Evolutionary conservation across 1,284 basidiomycete species (phyloP), one percentile per base, ranked within the genome.

Genomic region (Hemileccinum hortonii): DNA sequence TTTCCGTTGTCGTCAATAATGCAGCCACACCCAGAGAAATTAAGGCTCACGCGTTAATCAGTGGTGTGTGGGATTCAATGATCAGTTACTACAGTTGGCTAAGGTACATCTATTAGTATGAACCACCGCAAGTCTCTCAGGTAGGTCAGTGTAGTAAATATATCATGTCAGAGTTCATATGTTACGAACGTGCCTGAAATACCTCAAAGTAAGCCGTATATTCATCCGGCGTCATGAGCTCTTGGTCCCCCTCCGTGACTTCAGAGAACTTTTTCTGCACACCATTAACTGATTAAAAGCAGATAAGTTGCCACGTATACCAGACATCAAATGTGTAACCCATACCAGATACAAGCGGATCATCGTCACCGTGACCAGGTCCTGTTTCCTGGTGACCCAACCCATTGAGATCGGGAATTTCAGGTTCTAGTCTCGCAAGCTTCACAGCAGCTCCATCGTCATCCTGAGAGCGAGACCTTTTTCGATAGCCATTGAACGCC

Each of bases 161-260:
- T 6, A 47, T 41, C 26, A 35, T 21, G 32, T 22, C 32, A 43
- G 6, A 21, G 22, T 35, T 33, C 45, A 46, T 29, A 33, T 49
- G 24, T 53, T 65, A 70, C 42, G 64, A 62, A 37, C 42, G 71
- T 43, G 74, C 69, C 65, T 79, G 78, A 60, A 82, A 71, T 47
- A 88, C 74, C 60, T 87, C 82, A 63, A 85, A 90, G 72, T 82
- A 91, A 24, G 81, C 79, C n/a, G 82, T 83, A 63, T 91, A 92
- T 67, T 92, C 89, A 49, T 92, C 90, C 9, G 87, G 83, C 11
- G 87, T 89, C 89, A 92, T 92, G 61, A 84, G 65, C 47, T 90
- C 88, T 60, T 91, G 86, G 61, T 91, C 84, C 59, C 89, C 90
- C 61, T 92, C 89, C 11, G 86, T 90, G 44, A 92, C 79, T 57